Evolutionary conservation across 2,329 filamentous ascomycete genomes (phyloP).

Genomic region (Penicillium sp.): DNA sequence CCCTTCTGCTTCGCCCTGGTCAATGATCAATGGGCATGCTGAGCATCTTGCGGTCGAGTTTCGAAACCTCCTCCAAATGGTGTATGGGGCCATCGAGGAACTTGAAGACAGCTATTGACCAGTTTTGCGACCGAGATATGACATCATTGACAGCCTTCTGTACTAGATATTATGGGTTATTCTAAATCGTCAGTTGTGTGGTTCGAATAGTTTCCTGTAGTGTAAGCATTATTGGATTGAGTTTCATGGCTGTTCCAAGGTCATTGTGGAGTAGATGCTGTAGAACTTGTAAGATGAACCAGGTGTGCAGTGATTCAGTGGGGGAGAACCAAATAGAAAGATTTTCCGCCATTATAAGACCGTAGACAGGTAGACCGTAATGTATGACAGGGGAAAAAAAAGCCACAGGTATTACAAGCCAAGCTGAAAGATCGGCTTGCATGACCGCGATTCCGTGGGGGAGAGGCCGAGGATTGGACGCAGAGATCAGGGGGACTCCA

Average conservation of each 20-base stretch:
- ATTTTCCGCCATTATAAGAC: background rate
- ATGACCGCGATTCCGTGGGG: constrained; percentile 16
- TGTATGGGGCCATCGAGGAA: background rate
- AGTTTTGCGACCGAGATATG: background rate
- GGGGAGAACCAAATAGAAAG: background rate
- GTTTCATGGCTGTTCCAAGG: background rate
- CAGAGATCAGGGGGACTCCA: constrained; percentile 20
- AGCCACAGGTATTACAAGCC: background rate
- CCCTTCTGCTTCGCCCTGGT: constrained; percentile 2
- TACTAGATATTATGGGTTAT: background rate
- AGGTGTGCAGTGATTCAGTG: background rate
- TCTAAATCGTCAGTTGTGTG: background rate
- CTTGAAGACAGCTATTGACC: constrained; percentile 5
- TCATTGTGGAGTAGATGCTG: background rate
- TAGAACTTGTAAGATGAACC: background rate
- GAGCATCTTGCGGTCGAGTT: constrained; percentile 7
- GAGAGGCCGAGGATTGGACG: constrained; percentile 22
- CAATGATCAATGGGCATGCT: background rate
- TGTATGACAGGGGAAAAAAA: background rate
- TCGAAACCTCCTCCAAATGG: constrained; percentile 4
- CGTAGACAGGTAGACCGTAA: background rate
- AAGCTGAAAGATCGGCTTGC: constrained; percentile 6
- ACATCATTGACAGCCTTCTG: background rate
- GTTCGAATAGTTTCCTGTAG: background rate
- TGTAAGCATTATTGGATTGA: background rate